Evolutionary conservation across 2,329 filamentous ascomycete species (phyloP), one percentile per base, ranked within the genome.

Genomic region (Aspergillus sp.): DNA sequence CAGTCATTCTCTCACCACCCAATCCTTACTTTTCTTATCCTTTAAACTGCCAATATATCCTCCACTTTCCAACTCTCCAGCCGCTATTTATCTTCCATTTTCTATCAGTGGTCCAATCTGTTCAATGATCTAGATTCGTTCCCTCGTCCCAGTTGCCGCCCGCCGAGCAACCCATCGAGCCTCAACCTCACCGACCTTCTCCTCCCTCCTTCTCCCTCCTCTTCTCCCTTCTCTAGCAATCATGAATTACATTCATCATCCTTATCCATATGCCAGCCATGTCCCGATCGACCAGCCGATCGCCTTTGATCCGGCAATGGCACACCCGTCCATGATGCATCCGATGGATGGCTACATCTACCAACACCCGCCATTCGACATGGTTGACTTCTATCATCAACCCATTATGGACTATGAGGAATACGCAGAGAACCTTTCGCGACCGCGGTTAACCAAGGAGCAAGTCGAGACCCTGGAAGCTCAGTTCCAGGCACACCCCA

Each of bases 361-460:
- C 58, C 64, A 70, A 36, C 74, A 75, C 56, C 69, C 71, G n/a
- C 69, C 73, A n/a, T 74, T 74, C 64, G 77, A 80, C 39, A 75
- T 75, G 69, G 68, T 77, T 46, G 77, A 80, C 55, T 78, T 76
- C 62, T 77, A 77, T 53, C 71, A 73, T 58, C 72, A 76, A 56
- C 71, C 75, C 45, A 73, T 74, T 57, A 71, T 76, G 70, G 77
- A 81, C 57, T 78, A 77, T 58, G 79, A 81, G 47, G 80, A 81
- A 67, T 76, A 76, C 60, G 70, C 77, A 39, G 80, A 82, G 65
- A 80, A 78, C 62, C 69, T 80, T 46, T 81, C 79, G 16, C 75
- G 80, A 16, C 80, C 80, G 11, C 75, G 80, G 42, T 75, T 82
- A 65, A 82, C 80, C 60, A 81, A 81, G 62, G 80, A 82, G 59